Conservation (phyloP, 805 yeast genomes). For the Priceomyces haplophilus region DNA sequence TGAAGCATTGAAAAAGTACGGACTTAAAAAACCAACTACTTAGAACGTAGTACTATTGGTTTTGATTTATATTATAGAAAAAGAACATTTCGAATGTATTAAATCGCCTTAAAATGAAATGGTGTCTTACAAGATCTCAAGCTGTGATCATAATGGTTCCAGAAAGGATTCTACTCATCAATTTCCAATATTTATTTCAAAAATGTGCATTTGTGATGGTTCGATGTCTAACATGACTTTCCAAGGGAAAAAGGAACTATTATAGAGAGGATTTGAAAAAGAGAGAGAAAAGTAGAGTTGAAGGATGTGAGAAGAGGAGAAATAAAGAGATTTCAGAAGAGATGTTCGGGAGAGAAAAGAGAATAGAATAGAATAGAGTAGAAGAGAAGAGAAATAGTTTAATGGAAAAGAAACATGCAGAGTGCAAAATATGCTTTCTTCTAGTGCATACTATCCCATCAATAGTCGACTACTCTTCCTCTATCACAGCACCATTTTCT, state of each 20-base stretch:
- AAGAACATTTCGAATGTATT: too few relatives aligned
- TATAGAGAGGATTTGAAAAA: neutral
- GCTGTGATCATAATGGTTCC: too few relatives aligned
- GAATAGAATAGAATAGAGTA: neutral
- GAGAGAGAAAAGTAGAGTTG: neutral
- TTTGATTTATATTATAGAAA: too few relatives aligned
- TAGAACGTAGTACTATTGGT: neutral
- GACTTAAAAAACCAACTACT: neutral
- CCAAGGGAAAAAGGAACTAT: neutral
- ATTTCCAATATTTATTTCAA: too few relatives aligned
- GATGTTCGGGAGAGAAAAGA: neutral
- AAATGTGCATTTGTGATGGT: too few relatives aligned
- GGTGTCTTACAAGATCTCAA: too few relatives aligned
- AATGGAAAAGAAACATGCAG: neutral
- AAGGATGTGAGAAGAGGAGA: neutral
- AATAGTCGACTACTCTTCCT: too few relatives aligned
- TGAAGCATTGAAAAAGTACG: slow-evolving; percentile 4
- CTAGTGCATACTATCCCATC: neutral
- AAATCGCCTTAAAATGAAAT: too few relatives aligned
- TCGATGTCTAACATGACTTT: too few relatives aligned
- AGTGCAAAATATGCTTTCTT: neutral
- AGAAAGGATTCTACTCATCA: too few relatives aligned
- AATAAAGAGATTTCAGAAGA: neutral
- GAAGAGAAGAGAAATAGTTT: neutral
- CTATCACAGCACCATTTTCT: neutral